Conservation (phyloP, 306 rosid genomes). For the Corylus heterophylla region DNA sequence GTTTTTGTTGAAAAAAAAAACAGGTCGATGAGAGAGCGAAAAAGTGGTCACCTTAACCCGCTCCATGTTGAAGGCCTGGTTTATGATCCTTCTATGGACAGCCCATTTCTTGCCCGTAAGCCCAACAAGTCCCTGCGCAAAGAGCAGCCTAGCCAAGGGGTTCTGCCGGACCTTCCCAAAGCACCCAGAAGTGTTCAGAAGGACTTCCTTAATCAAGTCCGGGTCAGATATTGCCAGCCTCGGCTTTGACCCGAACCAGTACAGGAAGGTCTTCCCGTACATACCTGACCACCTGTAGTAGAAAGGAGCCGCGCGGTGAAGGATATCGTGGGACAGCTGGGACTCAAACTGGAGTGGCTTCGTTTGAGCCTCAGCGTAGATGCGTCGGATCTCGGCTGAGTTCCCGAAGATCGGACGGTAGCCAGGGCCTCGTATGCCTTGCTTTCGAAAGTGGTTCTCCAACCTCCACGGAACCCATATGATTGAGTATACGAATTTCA, state of each 20-base stretch:
- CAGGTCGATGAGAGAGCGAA: not conserved
- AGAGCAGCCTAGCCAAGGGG: conserved; percentile 50
- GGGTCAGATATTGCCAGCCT: conserved; percentile 68
- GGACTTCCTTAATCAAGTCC: conserved; percentile 61
- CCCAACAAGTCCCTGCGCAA: conserved; percentile 60
- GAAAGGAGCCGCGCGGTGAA: conserved; percentile 49
- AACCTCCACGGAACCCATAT: conserved; percentile 56
- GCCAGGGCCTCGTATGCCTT: conserved; percentile 68
- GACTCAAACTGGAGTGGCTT: conserved; percentile 27
- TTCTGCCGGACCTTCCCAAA: conserved; percentile 31
- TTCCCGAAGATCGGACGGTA: conserved; percentile 64
- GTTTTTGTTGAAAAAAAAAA: too few species aligned
- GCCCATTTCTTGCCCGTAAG: conserved; percentile 58
- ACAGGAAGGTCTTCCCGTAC: conserved; percentile 64
- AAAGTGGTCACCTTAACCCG: conserved; percentile 50
- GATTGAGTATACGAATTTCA: conserved; percentile 35
- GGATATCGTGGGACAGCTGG: conserved; percentile 37
- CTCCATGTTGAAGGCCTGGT: conserved; percentile 58
- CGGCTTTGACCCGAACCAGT: conserved; percentile 74
- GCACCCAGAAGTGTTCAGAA: conserved; percentile 40
- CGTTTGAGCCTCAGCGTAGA: conserved; percentile 43
- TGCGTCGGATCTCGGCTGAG: conserved; percentile 49
- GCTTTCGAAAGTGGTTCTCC: conserved; percentile 50
- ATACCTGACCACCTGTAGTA: conserved; percentile 54
- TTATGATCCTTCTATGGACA: conserved; percentile 54